Conservation (phyloP, 805 yeast species). For the Deakozyma indianensis region DNA sequence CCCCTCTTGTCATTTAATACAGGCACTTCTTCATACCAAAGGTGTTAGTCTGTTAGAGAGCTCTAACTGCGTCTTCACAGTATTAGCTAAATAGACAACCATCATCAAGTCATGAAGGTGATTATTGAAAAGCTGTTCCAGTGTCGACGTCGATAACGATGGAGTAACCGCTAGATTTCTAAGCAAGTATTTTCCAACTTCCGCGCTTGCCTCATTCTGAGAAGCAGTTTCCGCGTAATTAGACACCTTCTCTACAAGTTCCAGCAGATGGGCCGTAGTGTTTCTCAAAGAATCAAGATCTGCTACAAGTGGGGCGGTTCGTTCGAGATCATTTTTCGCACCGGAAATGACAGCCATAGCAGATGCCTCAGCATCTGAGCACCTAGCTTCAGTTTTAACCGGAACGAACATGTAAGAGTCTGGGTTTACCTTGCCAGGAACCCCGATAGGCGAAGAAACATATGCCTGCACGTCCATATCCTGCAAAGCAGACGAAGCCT, state of each 20-base stretch:
- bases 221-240: constrained; percentile 19
- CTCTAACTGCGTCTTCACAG: constrained; percentile 74
- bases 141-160: constrained; percentile 29
- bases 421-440: constrained; percentile 21
- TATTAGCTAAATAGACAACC: constrained; percentile 69
- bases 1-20: too few relatives aligned
- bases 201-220: constrained; percentile 16
- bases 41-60: constrained; percentile 62
- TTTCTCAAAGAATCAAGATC: constrained; percentile 21
- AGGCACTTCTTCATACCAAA: constrained; percentile 26
- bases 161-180: constrained; percentile 27
- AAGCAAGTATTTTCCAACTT: constrained; percentile 54
- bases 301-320: constrained; percentile 19
- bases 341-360: constrained; percentile 21
- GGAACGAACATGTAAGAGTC: constrained; percentile 58
- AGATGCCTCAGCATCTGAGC: constrained; percentile 37
- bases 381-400: constrained; percentile 48
- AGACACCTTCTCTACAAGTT: constrained; percentile 25
- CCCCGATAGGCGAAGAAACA: constrained; percentile 64
- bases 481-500: constrained; percentile 33
- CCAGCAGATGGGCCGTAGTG: constrained; percentile 23
- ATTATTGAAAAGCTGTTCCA: constrained; percentile 47
- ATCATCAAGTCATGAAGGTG: constrained; percentile 70
- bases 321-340: constrained; percentile 20
- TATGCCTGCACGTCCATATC: constrained; percentile 53